These are phyloP conservation scores for Eucalyptus erythrocorys DNA, from an alignment of 345 rosid genomes.

Conservation along the genomic window DNA sequence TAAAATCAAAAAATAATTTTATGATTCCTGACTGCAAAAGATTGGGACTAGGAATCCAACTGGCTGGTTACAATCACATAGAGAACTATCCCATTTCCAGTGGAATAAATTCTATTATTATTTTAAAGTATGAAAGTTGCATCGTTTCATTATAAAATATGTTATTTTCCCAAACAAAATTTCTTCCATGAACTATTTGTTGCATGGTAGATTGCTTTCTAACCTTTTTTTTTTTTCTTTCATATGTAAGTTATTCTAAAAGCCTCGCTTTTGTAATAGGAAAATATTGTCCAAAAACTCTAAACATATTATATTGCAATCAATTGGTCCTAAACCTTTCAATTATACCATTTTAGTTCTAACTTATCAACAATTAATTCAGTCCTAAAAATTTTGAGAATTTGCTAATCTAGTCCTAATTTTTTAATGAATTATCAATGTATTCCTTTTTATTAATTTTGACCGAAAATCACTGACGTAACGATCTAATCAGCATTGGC, in stretches of 20 bases:
- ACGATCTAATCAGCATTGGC: accelerated
- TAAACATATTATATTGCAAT: too few relatives aligned
- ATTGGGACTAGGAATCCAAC: not conserved
- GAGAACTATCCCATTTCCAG: not conserved
- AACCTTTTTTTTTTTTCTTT: not conserved
- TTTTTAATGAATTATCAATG: too few relatives aligned
- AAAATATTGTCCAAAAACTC: too few relatives aligned
- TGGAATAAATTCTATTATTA: not conserved
- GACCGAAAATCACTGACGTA: accelerated
- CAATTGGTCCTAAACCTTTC: too few relatives aligned
- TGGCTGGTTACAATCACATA: accelerated
- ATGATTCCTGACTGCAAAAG: not conserved
- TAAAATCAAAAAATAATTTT: not conserved
- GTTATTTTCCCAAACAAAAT: not conserved
- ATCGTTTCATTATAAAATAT: not conserved
- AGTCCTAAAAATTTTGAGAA: too few relatives aligned
- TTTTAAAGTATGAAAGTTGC: not conserved
- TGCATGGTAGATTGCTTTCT: not conserved
- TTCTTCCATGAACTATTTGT: not conserved
- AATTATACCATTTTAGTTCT: too few relatives aligned
- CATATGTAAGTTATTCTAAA: not conserved
- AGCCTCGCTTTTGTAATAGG: not conserved
- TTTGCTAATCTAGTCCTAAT: too few relatives aligned
- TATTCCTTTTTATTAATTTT: too few relatives aligned
- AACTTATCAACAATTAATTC: too few relatives aligned